A percentile compares a stretch with the other conserved stretches of the same genome.
phyloP scores from a whole-genome alignment of 768 basidiomycete species.

The Xerocomus brunneocitrinus region DNA sequence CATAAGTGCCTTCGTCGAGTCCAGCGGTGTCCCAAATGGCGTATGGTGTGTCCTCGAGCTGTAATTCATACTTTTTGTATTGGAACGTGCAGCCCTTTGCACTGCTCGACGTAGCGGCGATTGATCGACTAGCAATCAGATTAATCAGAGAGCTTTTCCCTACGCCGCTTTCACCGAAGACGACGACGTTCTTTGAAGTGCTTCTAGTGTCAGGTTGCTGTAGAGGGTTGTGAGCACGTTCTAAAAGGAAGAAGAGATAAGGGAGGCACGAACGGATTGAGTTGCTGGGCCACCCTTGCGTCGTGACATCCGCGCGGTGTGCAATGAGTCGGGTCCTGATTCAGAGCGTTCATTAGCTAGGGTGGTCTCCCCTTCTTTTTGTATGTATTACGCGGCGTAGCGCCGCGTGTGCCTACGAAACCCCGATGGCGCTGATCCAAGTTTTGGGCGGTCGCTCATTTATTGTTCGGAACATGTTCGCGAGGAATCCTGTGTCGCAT shows the following conservation, averaged over 20 bases:
- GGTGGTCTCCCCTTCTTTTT: constrained; percentile 15
- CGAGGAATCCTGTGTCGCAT: no score
- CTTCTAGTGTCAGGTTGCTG: constrained; percentile 6
- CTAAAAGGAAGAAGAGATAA: background rate
- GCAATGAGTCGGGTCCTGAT: constrained; percentile 6
- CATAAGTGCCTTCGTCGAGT: constrained; percentile 34
- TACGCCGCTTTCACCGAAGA: constrained; percentile 29
- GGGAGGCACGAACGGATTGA: constrained; percentile 12
- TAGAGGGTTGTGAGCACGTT: constrained; percentile 6
- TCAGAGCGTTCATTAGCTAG: constrained; percentile 5
- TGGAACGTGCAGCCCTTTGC: constrained; percentile 34
- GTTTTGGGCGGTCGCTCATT: background rate
- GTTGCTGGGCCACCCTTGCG: constrained; percentile 11
- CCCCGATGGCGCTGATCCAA: constrained; percentile 18
- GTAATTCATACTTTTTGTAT: constrained; percentile 25
- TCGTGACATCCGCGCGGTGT: constrained; percentile 22
- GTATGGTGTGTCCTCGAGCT: constrained; percentile 21
- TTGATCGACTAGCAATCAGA: constrained; percentile 38
- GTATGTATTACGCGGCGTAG: constrained; percentile 12
- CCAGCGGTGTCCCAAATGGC: constrained; percentile 38
- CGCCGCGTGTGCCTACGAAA: constrained; percentile 12
- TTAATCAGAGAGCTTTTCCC: constrained; percentile 43
- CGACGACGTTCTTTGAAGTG: constrained; percentile 22
- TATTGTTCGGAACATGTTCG: constrained; percentile 10
- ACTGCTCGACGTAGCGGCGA: constrained; percentile 31